Base-by-base conservation (phyloP, 169 alveolate species). In the Eimeria sp. region DNA sequence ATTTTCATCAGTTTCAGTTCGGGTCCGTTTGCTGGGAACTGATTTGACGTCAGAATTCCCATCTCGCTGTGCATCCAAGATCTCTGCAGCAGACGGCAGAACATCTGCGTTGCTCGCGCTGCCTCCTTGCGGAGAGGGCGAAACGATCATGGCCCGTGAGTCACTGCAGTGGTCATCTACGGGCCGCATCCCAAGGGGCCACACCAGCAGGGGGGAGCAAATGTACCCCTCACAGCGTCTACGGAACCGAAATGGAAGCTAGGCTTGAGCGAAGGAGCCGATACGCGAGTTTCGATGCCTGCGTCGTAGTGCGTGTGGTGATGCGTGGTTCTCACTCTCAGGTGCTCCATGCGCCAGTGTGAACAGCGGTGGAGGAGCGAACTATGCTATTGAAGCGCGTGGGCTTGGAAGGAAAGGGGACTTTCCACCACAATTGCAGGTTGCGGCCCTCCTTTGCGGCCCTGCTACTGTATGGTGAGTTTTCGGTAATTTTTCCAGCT, bases 171-270 rank as follows among this genome's bases (percentile, higher is more conserved):
- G 52, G 52, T 80, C 74, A 77, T 83, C 90, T 23, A 37, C 54
- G 90, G 43, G 49, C 90, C 90, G 77, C 90, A 83, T 83, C n/a
- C 58, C 66, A 58, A 27, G 74, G 33, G 90, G 54, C 58, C 56
- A 10, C 64, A 10, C 25, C 54, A 60, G 40, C 13, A 25, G 13
- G 90, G 9, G 37, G 52, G 66, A 83, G 33, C 72, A 83, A 23
- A 3, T 54, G 64, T 10, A 30, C 60, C 58, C 58, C 77, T 27
- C 66, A 40, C 46, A 1, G 68, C 68, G 33, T 78, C 30, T 4
- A 54, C 40, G 33, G 30, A 20, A 18, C 16, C 18, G 30, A 40
- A 74, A 20, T 74, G 56, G 83, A 40, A 6, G 58, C 33, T 74
- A 37, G 33, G 56, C 30, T 40, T 74, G 33, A 33, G 40, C 3